A percentile compares a stretch with the other conserved stretches of the same genome.
Evolutionary conservation across 75 land plant genomes (phyloP).

Genomic region (Cunninghamia lanceolata): DNA sequence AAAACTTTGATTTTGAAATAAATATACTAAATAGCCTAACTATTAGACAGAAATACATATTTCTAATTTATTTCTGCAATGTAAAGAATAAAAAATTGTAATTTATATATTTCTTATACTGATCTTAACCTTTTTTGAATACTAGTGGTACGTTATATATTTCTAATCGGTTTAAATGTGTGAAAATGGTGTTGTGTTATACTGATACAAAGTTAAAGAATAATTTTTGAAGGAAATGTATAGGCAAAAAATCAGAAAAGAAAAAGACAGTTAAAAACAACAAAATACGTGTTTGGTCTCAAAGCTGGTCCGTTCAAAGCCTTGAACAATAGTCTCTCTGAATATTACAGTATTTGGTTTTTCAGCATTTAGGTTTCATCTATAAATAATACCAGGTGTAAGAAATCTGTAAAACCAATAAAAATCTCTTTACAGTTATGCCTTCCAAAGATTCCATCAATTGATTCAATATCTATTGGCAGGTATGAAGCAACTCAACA

Average conservation of each 20-base stretch:
- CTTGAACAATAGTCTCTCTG: constrained; percentile 64
- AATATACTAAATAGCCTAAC: background rate
- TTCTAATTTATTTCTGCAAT: background rate
- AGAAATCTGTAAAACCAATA: constrained; percentile 76
- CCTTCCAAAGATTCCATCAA: constrained; percentile 61
- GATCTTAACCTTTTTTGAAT: too few relatives aligned
- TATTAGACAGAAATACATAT: background rate
- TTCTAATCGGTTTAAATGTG: background rate
- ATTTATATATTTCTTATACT: background rate
- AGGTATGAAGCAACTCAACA: constrained; percentile 60
- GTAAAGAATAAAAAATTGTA: background rate
- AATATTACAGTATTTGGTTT: constrained; percentile 63
- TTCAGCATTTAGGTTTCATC: constrained; percentile 54
- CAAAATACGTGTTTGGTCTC: constrained; percentile 63
- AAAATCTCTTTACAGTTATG: constrained; percentile 62
- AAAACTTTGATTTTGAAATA: background rate
- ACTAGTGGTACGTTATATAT: background rate
- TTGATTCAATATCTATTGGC: constrained; percentile 85
- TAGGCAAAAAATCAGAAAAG: background rate
- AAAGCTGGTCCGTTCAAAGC: constrained; percentile 72
- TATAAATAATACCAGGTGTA: constrained; percentile 81
- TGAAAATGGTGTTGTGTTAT: background rate
- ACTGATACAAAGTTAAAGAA: background rate
- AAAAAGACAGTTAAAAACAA: background rate
- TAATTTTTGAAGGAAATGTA: background rate